Base-by-base conservation (phyloP, 495 filamentous ascomycete genomes). In the Pyrenula massariospora region DNA sequence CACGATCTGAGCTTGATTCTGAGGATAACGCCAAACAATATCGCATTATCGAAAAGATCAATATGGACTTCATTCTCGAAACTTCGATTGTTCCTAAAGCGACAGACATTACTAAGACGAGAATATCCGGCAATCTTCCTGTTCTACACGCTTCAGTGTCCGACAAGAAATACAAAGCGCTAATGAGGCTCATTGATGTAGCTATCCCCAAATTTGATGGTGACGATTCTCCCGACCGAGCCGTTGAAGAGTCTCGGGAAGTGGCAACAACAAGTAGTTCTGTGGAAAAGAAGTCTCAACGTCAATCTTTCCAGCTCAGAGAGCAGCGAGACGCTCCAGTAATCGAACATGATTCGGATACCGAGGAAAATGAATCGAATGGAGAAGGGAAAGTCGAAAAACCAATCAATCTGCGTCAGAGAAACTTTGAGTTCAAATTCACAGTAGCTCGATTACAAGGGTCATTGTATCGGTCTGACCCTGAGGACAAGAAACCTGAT, bases 181-280 rank as follows among this genome's bases (percentile, higher is more conserved):
- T 97, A 54, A 97, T 98, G 94, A 92, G 85, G 62, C 74, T 98
- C 53, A 91, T 98, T 58, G 92, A 96, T 60, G 88, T 96, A 55
- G 91, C 93, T 2, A 88, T 97, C 59, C 93, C 93, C 3, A 88
- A 87, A 50, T 84, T 96, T 56, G 82, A 83, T 42, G 79, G 75
- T 10, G 77, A 79, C 47, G 71, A 74, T 48, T 55, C 67, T 3
- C 58, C 62, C 15, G 62, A 62, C 22, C 59, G 57, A 25, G 63
- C 56, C 1, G 53, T 63, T n/a, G 58, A 59, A 36, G 56, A 73
- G 57, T 57, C 59, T 47, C 58, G 63, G 36, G 54, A 59, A 20
- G 21, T 61, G 53, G 23, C 54, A 25, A 52, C 58, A 12, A 60
- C 59, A 42, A 55, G 52, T 52, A 55, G 47, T 31, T 48, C 53